A percentile compares a stretch with the other conserved stretches of the same genome.
These are phyloP conservation scores for Sisymbrium altissimum DNA, from an alignment of 345 rosid genomes.

Conservation along the genomic window DNA sequence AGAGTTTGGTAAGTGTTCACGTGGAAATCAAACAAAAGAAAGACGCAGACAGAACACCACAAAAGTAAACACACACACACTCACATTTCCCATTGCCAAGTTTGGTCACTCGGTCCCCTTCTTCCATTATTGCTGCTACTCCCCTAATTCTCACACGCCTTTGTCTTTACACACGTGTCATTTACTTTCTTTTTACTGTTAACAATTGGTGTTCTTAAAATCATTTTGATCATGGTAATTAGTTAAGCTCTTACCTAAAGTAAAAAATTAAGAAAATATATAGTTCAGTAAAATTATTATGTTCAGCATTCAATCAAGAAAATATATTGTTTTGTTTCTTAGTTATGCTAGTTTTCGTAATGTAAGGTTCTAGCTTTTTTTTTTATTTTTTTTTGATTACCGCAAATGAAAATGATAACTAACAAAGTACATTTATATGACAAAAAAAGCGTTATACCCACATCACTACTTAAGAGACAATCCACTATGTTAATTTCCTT, in stretches of 20 bases:
- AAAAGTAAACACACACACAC: slow-evolving; percentile 22
- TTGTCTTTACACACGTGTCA: slow-evolving; percentile 16
- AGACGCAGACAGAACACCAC: slow-evolving; percentile 27
- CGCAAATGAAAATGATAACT: too few species aligned
- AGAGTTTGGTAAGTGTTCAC: slow-evolving; percentile 20
- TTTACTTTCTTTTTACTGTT: background rate
- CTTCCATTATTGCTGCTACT: slow-evolving; percentile 24
- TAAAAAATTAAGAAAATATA: too few species aligned
- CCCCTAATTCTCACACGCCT: slow-evolving; percentile 5
- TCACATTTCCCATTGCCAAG: slow-evolving; percentile 8
- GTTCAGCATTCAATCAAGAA: too few species aligned
- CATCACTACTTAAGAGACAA: background rate
- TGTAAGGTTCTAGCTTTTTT: too few species aligned
- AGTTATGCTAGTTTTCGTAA: too few species aligned
- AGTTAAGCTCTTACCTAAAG: too few species aligned
- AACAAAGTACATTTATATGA: too few species aligned
- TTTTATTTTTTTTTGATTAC: too few species aligned
- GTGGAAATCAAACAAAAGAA: slow-evolving; percentile 21
- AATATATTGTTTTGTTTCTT: too few species aligned
- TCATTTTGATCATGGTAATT: too few species aligned
- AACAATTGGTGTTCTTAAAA: background rate
- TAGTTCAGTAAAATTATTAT: too few species aligned
- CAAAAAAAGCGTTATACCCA: too few species aligned
- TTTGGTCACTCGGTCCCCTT: slow-evolving; percentile 21
- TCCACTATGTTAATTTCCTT: background rate